A percentile compares a stretch with the other conserved stretches of the same genome.
These are phyloP conservation scores for Wickerhamomyces sp. DNA, from an alignment of 1,139 yeast genomes.

Conservation along the genomic window DNA sequence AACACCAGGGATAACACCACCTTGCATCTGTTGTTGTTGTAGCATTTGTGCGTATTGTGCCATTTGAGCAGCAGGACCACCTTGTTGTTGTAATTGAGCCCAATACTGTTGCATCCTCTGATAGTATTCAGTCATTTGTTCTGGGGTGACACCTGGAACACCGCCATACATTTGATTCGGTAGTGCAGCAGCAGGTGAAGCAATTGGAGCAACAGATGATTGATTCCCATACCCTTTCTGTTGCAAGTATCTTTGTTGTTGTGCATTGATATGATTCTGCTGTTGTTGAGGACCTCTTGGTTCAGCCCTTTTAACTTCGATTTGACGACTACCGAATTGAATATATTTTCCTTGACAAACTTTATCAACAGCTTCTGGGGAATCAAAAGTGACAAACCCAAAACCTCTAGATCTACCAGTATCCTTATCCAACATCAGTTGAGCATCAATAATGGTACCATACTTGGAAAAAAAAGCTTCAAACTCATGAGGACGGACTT, in stretches of 20 bases:
- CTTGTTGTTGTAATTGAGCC: constrained; percentile 52
- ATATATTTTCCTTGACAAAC: constrained; percentile 82
- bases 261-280: constrained; percentile 33
- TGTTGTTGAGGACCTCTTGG: constrained; percentile 67
- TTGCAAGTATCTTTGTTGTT: constrained; percentile 24
- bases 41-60: constrained; percentile 35
- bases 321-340: constrained; percentile 80
- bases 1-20: constrained; percentile 38
- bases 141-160: constrained; percentile 58
- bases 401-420: constrained; percentile 97
- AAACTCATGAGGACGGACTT: constrained; percentile 90
- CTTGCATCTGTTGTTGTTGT: constrained; percentile 43
- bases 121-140: constrained; percentile 86
- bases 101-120: constrained; percentile 79
- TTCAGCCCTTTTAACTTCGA: constrained; percentile 98
- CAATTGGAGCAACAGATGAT: constrained; percentile 5
- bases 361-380: constrained; percentile 92
- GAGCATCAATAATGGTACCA: constrained; percentile 95
- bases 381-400: constrained; percentile 94
- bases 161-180: constrained; percentile 9
- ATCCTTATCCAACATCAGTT: constrained; percentile 95
- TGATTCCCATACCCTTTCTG: constrained; percentile 8
- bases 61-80: constrained; percentile 32
- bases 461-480: constrained; percentile 83
- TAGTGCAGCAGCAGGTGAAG: constrained; percentile 13